Conservation (phyloP, 805 yeast genomes). For the Candida chauliodis region DNA sequence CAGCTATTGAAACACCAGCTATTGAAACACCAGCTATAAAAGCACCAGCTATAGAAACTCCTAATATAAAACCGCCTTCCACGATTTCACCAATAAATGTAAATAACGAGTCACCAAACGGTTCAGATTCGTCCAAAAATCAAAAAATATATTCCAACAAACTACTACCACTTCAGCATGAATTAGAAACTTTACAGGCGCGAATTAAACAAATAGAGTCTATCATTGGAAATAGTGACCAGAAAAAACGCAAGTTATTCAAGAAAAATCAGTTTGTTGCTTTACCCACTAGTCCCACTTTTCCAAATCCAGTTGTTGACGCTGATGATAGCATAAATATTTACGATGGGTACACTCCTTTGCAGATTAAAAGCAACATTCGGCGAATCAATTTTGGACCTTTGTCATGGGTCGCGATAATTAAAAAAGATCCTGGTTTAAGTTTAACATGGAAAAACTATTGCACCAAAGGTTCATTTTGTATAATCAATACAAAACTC, state of each 20-base stretch:
- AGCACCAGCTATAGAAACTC: too few relatives aligned
- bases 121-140: too few relatives aligned
- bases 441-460: slow-evolving; percentile 28
- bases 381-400: slow-evolving; percentile 36
- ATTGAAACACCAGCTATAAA: too few relatives aligned
- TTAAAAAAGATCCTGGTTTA: slow-evolving; percentile 33
- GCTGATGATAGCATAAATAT: slow-evolving; percentile 38
- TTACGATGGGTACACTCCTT: slow-evolving; percentile 35
- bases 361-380: slow-evolving; percentile 24
- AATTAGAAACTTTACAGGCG: slow-evolving; percentile 9
- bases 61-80: too few relatives aligned
- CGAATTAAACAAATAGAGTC: slow-evolving; percentile 1
- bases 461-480: slow-evolving; percentile 23
- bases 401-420: slow-evolving; percentile 33
- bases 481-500: slow-evolving; percentile 16
- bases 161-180: slow-evolving; percentile 8
- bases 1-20: too few relatives aligned
- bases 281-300: not conserved
- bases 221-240: not conserved
- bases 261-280: too few relatives aligned
- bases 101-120: too few relatives aligned
- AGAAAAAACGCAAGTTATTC: not conserved
- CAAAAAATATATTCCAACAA: too few relatives aligned
- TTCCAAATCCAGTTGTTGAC: slow-evolving; percentile 18
- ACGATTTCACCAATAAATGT: too few relatives aligned